Evolutionary conservation across 306 rosid genomes (phyloP), one percentile per base, ranked within the genome.

Genomic region (Albizia julibrissin): DNA sequence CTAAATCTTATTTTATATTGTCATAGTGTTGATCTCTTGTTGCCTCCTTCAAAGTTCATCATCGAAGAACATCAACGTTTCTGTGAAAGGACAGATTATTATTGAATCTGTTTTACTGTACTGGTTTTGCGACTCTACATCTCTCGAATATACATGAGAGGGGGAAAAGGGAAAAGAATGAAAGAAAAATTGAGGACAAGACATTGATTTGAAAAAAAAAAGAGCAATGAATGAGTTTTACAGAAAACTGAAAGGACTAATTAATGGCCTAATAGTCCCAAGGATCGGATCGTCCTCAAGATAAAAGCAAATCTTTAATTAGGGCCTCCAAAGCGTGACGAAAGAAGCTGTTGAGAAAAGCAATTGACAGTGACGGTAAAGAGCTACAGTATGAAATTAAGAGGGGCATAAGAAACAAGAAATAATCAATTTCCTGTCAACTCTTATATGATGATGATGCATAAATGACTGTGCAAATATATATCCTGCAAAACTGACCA

Each of bases 391-490:
- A 15, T 22, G 54, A 73, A 49, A 49, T 12, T 22, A 37, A 33
- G 79, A 75, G 70, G 3, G 79, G 16, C 54, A 39, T 15, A 14
- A 59, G 12, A 70, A 70, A 70, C 70, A 76, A 24, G 46, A 80
- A 80, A 71, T 62, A 65, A 64, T 77, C 64, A 39, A 79, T 68
- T 69, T 54, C 46, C 77, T 79, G 76, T 79, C 82, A 69, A 79
- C 69, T 69, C 69, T 37, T 52, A 24, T 18, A 50, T 69, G 76
- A 79, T 56, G 75, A 69, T 22, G 34, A 42, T 64, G 26, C 75
- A 37, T 71, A 52, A 47, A 47, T 29, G 50, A 78, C 46, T 22
- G 56, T 70, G 29, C 59, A 44, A 46, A 8, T 24, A 46, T n/a
- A 77, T 46, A 65, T 37, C 69, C 56, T 1, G 62, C 76, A 66